Conservation (phyloP, 2,329 filamentous ascomycete genomes). For the Akanthomyces muscarius region DNA sequence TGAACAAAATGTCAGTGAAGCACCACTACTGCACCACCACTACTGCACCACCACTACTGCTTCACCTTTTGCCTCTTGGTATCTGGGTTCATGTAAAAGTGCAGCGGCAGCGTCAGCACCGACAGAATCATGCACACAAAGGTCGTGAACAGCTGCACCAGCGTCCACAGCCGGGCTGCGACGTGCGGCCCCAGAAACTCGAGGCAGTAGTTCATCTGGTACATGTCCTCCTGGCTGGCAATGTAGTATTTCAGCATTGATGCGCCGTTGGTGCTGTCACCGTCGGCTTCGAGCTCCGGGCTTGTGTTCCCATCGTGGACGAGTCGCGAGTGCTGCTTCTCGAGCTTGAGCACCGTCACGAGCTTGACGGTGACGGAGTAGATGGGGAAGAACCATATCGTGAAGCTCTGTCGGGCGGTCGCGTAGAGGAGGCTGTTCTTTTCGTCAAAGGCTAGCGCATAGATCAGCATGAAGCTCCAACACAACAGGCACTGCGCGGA, state of each 20-base stretch:
- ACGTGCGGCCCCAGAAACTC: constrained; percentile 65
- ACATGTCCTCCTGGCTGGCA: constrained; percentile 72
- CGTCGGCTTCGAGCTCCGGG: constrained; percentile 19
- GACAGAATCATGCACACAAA: constrained; percentile 58
- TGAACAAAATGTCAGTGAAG: too few species aligned
- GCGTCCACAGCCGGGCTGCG: constrained; percentile 49
- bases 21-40: neutral
- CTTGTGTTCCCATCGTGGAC: constrained; percentile 20
- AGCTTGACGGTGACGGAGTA: constrained; percentile 65
- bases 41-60: neutral
- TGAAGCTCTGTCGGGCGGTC: constrained; percentile 69
- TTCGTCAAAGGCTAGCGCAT: constrained; percentile 61
- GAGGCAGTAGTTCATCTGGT: constrained; percentile 71
- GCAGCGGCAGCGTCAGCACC: constrained; percentile 39
- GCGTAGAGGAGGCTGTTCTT: constrained; percentile 66
- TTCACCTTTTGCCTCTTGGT: constrained; percentile 17
- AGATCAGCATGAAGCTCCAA: neutral
- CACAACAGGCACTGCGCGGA: neutral
- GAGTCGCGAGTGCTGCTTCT: constrained; percentile 36
- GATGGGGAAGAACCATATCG: constrained; percentile 72
- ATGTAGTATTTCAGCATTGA: constrained; percentile 58
- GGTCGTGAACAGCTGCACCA: constrained; percentile 63
- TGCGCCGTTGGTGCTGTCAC: constrained; percentile 22
- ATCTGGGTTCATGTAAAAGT: constrained; percentile 28
- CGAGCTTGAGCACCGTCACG: constrained; percentile 63